Base-by-base conservation (phyloP, 139 green algal species). In the Protoeuglena noctilucae region DNA sequence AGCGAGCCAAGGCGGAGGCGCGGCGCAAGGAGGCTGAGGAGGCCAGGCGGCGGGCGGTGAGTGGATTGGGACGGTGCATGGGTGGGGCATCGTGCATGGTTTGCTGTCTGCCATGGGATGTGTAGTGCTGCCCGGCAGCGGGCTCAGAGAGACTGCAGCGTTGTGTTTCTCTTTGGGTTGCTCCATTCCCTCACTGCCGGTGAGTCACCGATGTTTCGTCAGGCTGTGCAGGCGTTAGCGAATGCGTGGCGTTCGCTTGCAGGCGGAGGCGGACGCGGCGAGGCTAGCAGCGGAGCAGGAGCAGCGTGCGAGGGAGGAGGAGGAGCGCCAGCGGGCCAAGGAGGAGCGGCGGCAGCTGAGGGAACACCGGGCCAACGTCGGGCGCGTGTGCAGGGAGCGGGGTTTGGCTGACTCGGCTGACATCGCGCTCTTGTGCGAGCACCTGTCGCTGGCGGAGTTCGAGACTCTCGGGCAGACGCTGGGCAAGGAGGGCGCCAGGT, bases 281-380 rank as follows among this genome's bases (percentile, higher is more conserved):
- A 70, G 65, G 56, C 47, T 54, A 47, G 69, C 54, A 3, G 60
- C 21, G 53, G 30, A 34, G 21, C 28, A 45, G 26, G 69, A 70
- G 51, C 23, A 59, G 41, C 57, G 41, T 22, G 53, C 52, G 51
- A 69, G 69, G 51, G 51, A 70, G 40, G 51, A 66, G 25, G 63
- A 68, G 51, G 66, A 72, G n/a, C 64, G 56, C 2, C 45, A 40
- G 41, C 54, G 63, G 12, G 54, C 51, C 22, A 71, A 72, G 58
- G 75, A 76, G 54, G 71, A 58, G 31, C 60, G 56, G 28, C 47
- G 49, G 28, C 54, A 63, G 48, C 46, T 45, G 5, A 64, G 63
- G 21, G 73, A 77, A 48, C 55, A 75, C 26, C 21, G 12, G n/a
- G 68, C 60, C n/a, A 65, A 76, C 54, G 40, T 19, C 40, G 51